Base-by-base conservation (phyloP, 2,329 filamentous ascomycete species). In the Rachicladosporium sp. region DNA sequence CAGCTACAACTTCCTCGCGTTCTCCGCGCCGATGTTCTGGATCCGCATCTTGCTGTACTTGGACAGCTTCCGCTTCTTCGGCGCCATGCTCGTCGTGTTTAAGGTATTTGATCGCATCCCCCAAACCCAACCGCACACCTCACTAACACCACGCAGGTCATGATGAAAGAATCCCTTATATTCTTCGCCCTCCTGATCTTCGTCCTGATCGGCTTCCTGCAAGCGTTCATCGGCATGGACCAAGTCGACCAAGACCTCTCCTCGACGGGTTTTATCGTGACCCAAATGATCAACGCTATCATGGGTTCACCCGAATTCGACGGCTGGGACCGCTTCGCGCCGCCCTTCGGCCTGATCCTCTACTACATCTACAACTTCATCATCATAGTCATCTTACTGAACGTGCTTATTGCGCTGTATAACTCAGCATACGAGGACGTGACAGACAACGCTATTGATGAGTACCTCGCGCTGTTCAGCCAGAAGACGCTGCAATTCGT, bases 351-450 rank as follows among this genome's bases (percentile, higher is more conserved):
- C 6, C 74, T 94, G 37, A 83, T 95, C 27, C 78, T 98, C 7
- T 98, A 98, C 67, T 98, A 98, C 66, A 76, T 93, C 57, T 98
- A 95, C 62, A 93, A 89, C 11, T 98, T 98, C 55, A 80, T 96
- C 31, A 83, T 98, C 54, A 95, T 94, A 82, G 88, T 91, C 47
- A 71, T 98, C 41, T 70, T 96, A 19, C 76, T 98, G 50, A 98
- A 98, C 60, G 86, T 98, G 52, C 76, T 98, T 43, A 96, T 98
- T 56, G 91, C 91, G 0, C 76, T 98, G 5, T 98, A 95, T 68
- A 96, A 96, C 64, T 89, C 81, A 35, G 87, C 91, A 2, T 96
- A 98, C 58, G 83, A 93, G 55, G 87, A 94, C 60, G 93, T 95
- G 43, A 93, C 88, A 52, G 80, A 83, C 35, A 82, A 98, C 55